phyloP scores from a whole-genome alignment of 1,139 yeast species.

The Candida buenavistaensis region DNA sequence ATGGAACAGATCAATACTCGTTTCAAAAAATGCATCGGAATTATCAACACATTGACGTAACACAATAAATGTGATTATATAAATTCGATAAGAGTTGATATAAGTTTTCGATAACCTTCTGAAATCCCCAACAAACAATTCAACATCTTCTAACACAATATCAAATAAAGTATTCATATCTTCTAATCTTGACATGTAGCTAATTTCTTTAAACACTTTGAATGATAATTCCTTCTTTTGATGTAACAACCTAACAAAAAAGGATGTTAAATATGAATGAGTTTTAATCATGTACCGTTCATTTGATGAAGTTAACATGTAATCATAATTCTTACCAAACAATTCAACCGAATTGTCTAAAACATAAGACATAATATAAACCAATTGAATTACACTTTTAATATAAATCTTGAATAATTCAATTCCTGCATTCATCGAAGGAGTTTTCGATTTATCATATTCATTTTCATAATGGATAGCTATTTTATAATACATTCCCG shows the following conservation, averaged over 20 bases:
- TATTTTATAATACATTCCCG: constrained; percentile 46
- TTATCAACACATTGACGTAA: constrained; percentile 46
- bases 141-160: constrained; percentile 42
- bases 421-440: constrained; percentile 42
- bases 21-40: constrained; percentile 39
- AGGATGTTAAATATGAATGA: constrained; percentile 41
- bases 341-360: constrained; percentile 45
- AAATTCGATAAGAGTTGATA: constrained; percentile 42
- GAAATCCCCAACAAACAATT: constrained; percentile 47
- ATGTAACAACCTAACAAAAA: constrained; percentile 43
- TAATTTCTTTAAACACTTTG: constrained; percentile 22
- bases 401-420: constrained; percentile 46
- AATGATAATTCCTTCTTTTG: constrained; percentile 37
- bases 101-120: constrained; percentile 39
- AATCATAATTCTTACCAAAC: constrained; percentile 45
- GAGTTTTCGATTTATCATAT: constrained; percentile 27
- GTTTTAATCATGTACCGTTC: constrained; percentile 47
- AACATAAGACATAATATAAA: constrained; percentile 46
- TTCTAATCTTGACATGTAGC: constrained; percentile 28
- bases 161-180: constrained; percentile 36
- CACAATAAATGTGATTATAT: constrained; percentile 45
- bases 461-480: constrained; percentile 44
- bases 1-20: constrained; percentile 31
- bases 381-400: constrained; percentile 45
- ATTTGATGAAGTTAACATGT: constrained; percentile 36